Conservation (phyloP, 345 rosid species). For the Bruguiera parviflora region DNA sequence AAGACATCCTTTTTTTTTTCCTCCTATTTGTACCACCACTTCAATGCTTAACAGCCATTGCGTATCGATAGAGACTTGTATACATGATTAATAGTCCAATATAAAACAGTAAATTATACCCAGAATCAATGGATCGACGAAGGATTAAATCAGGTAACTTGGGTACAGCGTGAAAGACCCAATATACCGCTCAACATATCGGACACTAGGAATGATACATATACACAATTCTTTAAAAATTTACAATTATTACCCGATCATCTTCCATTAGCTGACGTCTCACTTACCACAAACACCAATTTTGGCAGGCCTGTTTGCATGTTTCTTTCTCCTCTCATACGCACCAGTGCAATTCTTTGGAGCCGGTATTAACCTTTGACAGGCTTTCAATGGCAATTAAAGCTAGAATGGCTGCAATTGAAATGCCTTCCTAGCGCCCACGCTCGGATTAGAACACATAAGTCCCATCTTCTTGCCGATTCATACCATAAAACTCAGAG, state of each 20-base stretch:
- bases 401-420: conserved; percentile 17
- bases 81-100: no score
- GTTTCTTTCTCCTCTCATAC: background rate
- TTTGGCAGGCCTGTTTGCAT: background rate
- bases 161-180: no score
- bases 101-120: no score
- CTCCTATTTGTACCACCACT: no score
- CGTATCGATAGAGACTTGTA: no score
- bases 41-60: no score
- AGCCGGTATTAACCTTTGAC: no score
- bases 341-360: background rate
- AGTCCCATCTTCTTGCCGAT: conserved; percentile 37
- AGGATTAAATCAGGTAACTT: no score
- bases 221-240: background rate
- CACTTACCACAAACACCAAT: background rate
- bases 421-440: background rate
- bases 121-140: no score
- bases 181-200: no score
- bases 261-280: background rate
- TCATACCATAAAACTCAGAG: conserved; percentile 38
- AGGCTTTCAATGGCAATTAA: no score
- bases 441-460: conserved; percentile 26
- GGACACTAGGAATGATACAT: background rate
- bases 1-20: no score
- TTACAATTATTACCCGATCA: conserved; percentile 13